A percentile compares a stretch with the other conserved stretches of the same genome.
These are phyloP conservation scores for Fonsecaea monophora DNA, from an alignment of 2,329 filamentous ascomycete species.

Conservation along the genomic window DNA sequence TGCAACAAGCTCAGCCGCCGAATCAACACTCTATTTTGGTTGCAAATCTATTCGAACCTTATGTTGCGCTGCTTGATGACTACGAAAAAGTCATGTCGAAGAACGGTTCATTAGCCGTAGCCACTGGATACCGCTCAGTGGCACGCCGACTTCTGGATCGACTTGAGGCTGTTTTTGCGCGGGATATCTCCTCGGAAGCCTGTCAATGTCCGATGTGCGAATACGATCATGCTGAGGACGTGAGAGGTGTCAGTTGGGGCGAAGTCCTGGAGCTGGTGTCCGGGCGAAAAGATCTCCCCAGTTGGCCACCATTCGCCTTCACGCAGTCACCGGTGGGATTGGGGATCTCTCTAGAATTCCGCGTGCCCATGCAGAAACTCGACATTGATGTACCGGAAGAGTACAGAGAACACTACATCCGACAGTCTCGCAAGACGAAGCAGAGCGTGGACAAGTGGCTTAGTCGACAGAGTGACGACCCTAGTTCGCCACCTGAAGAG, in stretches of 20 bases:
- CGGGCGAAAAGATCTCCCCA: constrained; percentile 81
- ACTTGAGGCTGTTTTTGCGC: constrained; percentile 90
- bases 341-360: constrained; percentile 61
- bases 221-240: constrained; percentile 62
- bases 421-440: constrained; percentile 90
- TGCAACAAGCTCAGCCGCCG: constrained; percentile 59
- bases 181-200: constrained; percentile 85
- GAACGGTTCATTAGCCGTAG: constrained; percentile 89
- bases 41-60: constrained; percentile 78
- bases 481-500: constrained; percentile 79
- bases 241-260: constrained; percentile 85
- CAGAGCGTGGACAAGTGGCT: constrained; percentile 92
- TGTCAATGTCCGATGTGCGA: constrained; percentile 87
- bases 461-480: constrained; percentile 73
- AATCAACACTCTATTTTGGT: constrained; percentile 72
- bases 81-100: constrained; percentile 81
- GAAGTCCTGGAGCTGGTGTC: constrained; percentile 93
- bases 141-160: constrained; percentile 87
- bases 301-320: constrained; percentile 87
- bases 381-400: constrained; percentile 95
- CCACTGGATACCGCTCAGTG: constrained; percentile 94
- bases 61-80: constrained; percentile 82
- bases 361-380: constrained; percentile 74
- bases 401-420: constrained; percentile 88
- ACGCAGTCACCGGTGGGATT: constrained; percentile 63